Conservation (phyloP, 148 eudicot genomes). For the Cornus kousa region DNA sequence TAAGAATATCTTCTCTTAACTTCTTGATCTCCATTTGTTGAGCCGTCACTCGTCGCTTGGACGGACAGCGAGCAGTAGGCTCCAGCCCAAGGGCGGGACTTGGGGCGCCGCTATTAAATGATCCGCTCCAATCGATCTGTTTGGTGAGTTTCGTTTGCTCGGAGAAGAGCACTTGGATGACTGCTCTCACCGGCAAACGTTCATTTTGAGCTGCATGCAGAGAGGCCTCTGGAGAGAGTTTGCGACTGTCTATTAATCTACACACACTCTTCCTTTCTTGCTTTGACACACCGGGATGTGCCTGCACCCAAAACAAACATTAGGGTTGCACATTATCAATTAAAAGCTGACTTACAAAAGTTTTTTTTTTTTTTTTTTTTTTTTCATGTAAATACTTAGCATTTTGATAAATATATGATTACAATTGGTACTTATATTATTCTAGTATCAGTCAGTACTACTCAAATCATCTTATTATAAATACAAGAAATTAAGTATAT, state of each 20-base stretch:
- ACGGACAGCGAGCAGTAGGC: slow-evolving; percentile 38
- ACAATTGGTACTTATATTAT: too few relatives aligned
- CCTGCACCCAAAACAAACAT: slow-evolving; percentile 31
- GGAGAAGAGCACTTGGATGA: slow-evolving; percentile 71
- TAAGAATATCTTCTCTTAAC: slow-evolving; percentile 64
- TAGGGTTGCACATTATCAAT: background rate
- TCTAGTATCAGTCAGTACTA: too few relatives aligned
- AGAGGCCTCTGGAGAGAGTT: slow-evolving; percentile 76
- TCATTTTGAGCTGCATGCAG: slow-evolving; percentile 83
- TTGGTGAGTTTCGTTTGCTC: slow-evolving; percentile 62
- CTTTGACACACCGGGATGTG: slow-evolving; percentile 64
- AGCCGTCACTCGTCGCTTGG: slow-evolving; percentile 45
- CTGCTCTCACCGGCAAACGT: slow-evolving; percentile 69
- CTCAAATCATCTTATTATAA: too few relatives aligned
- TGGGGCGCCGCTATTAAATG: slow-evolving; percentile 23
- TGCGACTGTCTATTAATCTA: slow-evolving; percentile 57
- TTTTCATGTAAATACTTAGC: too few relatives aligned
- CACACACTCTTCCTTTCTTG: slow-evolving; percentile 68
- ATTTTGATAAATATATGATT: too few relatives aligned
- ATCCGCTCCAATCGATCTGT: slow-evolving; percentile 63
- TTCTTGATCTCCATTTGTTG: slow-evolving; percentile 63
- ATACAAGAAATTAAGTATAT: too few relatives aligned
- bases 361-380: too few relatives aligned
- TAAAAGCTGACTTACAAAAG: too few relatives aligned
- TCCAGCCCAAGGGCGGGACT: slow-evolving; percentile 51